Evolutionary conservation across 2,329 filamentous ascomycete genomes (phyloP), one percentile per base, ranked within the genome.

Genomic region (Hypoxylon sp.): DNA sequence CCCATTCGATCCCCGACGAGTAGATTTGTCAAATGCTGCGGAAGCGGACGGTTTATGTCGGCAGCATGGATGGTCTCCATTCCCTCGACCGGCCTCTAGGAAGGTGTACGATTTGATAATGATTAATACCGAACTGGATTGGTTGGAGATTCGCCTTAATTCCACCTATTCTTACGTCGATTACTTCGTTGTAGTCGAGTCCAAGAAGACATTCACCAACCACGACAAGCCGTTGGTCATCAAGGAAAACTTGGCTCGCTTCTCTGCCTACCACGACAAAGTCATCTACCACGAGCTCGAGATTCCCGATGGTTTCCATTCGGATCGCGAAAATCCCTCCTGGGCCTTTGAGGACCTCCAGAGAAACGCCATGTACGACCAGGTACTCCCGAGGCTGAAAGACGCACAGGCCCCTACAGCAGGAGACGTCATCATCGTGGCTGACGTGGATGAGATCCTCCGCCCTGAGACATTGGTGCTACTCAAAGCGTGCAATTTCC

Each of bases 161-260:
- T 80, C 80, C 2, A 75, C 84, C 11, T 78, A 79, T 48, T 67
- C 78, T 27, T 70, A 78, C 30, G 82, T 87, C 51, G 84, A 88
- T 69, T 86, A 85, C 68, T 88, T 86, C 60, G 73, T 88, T 61
- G 76, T 88, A 23, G 76, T 87, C 40, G 84, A 88, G 69, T 77
- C 79, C 1, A 66, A 71, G 12, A 76, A 71, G 38, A 86, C 83
- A 1, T 87, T 87, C 59, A 84, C 83, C 11, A 78, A 78, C 25
- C 70, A 69, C 1, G 68, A 73, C 6, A 87, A 87, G 69, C 75
- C 79, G 1, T 71, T 86, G 8, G 65, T 73, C 25, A 73, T 86
- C 49, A 70, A 72, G 50, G 73, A 80, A 8, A 80, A 80, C 66
- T 78, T 80, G 74, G 66, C 72, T 16, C 69, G 69, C 5, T 84